Evolutionary conservation across 2,329 filamentous ascomycete genomes (phyloP).

Genomic region (Macrophomina tecta): DNA sequence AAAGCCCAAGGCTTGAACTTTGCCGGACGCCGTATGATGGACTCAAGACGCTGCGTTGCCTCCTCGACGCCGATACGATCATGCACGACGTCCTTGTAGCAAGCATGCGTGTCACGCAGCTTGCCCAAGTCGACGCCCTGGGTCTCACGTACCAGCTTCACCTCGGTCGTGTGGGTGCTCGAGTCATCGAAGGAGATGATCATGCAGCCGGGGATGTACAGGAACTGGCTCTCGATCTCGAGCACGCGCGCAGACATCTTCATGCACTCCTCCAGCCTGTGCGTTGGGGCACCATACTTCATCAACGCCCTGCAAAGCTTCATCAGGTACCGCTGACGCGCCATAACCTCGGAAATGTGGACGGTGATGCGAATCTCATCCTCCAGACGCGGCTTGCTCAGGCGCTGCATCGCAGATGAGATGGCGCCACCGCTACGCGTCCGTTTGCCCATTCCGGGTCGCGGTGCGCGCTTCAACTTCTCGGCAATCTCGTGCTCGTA

Average conservation of each 20-base stretch:
- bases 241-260: conserved; percentile 87
- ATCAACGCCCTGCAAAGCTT: conserved; percentile 87
- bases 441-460: conserved; percentile 45
- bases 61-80: conserved; percentile 76
- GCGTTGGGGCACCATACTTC: conserved; percentile 88
- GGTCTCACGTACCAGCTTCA: conserved; percentile 71
- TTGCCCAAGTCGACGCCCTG: conserved; percentile 78
- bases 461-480: conserved; percentile 44
- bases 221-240: conserved; percentile 85
- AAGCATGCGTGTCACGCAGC: conserved; percentile 74
- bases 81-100: conserved; percentile 84
- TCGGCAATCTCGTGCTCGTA: conserved; percentile 51
- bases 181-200: conserved; percentile 86
- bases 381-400: conserved; percentile 48
- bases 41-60: conserved; percentile 67
- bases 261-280: conserved; percentile 91
- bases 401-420: conserved; percentile 39
- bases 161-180: conserved; percentile 77
- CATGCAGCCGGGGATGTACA: conserved; percentile 93
- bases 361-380: conserved; percentile 65
- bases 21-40: conserved; percentile 63
- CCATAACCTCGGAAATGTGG: conserved; percentile 72
- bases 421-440: conserved; percentile 46
- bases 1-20: conserved; percentile 57
- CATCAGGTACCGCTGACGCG: conserved; percentile 80